phyloP scores from a whole-genome alignment of 148 eudicot species.

The Rheum nobile region DNA sequence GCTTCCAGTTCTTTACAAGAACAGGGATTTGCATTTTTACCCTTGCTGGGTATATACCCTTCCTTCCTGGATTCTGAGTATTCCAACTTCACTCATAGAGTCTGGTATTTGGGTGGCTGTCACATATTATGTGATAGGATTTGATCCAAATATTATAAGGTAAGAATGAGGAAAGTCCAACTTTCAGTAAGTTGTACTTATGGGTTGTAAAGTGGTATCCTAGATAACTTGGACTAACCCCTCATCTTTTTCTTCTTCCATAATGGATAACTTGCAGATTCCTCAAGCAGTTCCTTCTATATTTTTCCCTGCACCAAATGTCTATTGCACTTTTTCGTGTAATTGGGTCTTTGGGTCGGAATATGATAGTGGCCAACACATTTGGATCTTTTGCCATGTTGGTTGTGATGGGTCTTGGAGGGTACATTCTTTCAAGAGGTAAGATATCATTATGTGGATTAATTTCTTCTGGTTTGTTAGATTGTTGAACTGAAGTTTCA shows the following conservation, averaged over 20 bases:
- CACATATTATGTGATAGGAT: constrained; percentile 88
- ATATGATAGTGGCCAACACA: constrained; percentile 95
- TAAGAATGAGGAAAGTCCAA: constrained; percentile 14
- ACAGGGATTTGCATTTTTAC: constrained; percentile 86
- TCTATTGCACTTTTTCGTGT: constrained; percentile 83
- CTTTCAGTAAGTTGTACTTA: background rate
- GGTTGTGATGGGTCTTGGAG: constrained; percentile 99
- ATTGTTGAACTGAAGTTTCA: background rate
- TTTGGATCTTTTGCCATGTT: constrained; percentile 99
- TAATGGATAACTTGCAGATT: constrained; percentile 32
- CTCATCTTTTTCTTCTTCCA: background rate
- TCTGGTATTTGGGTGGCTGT: constrained; percentile 88
- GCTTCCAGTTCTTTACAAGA: constrained; percentile 90
- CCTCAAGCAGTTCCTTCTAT: constrained; percentile 69
- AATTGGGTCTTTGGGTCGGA: constrained; percentile 93
- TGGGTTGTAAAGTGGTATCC: background rate
- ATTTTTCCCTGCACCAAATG: constrained; percentile 86
- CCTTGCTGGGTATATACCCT: constrained; percentile 92
- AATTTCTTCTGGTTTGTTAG: background rate
- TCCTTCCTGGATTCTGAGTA: constrained; percentile 84
- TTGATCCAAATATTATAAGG: constrained; percentile 75
- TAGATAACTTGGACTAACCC: background rate
- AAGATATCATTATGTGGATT: background rate
- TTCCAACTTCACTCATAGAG: constrained; percentile 82
- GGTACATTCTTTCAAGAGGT: constrained; percentile 89